Base-by-base conservation (phyloP, 2,329 filamentous ascomycete genomes). In the Calonectria pseudoturangicola region DNA sequence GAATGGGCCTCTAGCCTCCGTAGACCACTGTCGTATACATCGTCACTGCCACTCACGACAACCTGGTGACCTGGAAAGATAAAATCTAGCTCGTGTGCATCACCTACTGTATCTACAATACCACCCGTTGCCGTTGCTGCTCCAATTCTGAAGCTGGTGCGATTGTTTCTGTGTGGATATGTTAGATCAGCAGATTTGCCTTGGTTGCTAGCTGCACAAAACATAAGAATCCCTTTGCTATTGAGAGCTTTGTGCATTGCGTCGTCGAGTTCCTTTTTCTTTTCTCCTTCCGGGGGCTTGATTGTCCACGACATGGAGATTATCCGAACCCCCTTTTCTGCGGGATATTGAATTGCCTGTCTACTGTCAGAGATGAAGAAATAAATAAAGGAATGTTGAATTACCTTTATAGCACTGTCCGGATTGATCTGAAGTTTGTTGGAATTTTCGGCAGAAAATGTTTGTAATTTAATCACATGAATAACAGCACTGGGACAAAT, bases 291-390 rank as follows among this genome's bases (percentile, higher is more conserved):
- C 12, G 68, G 68, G 13, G 50, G 63, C 43, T 67, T 71, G 50
- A 71, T 71, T 43, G 68, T 71, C 68, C 68, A 71, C 13, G 68
- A 71, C 68, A 71, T 71, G 62, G 30, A 62, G 30, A 71, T 63
- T 27, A 71, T 67, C 18, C 67, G 51, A 8, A 33, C 36, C 2
- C 25, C 62, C 4, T 18, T 30, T n/a, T 66, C 62, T 9, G 62
- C 43, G 33, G 68, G 63, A 28, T 71, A 67, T n/a, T 71, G 33
- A n/a, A 71, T 71, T 5, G 63, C 68, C 68, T 71, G 27, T 4
- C 7, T 15, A 28, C 9, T 50, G 3, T 33, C 4, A 56, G 30
- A 16, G n/a, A n/a, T 10, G 25, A 33, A 28, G n/a, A 4, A 36
- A 56, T 0, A 18, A 13, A 30, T 48, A n/a, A n/a, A n/a, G 30